Percentiles rank a stretch among this genome's conserved stretches.
These are phyloP conservation scores for Zymoseptoria tritici DNA, from an alignment of 2,329 filamentous ascomycete genomes.

Conservation along the genomic window DNA sequence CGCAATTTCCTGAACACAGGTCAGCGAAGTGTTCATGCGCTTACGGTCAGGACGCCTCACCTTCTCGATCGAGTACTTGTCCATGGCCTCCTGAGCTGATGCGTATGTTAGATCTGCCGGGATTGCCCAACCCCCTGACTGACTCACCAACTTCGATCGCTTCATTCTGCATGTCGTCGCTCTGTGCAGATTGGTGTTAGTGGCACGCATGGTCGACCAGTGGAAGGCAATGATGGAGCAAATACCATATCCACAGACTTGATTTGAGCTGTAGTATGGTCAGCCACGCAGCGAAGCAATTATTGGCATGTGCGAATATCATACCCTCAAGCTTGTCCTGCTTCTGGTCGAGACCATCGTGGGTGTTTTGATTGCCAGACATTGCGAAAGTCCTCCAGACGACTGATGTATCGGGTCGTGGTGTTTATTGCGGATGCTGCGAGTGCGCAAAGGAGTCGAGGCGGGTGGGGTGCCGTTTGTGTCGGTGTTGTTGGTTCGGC, in stretches of 20 bases:
- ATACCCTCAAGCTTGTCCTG: constrained; percentile 69
- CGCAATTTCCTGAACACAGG: constrained; percentile 66
- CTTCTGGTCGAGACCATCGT: constrained; percentile 15
- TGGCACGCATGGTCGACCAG: neutral
- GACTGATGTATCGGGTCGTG: neutral
- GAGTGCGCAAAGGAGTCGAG: neutral
- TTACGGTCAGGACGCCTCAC: constrained; percentile 31
- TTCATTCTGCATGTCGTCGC: constrained; percentile 94
- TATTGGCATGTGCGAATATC: constrained; percentile 25
- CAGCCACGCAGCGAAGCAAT: constrained; percentile 4
- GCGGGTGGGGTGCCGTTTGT: neutral
- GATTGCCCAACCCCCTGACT: neutral
- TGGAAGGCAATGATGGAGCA: constrained; percentile 14
- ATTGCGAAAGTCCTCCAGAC: constrained; percentile 10
- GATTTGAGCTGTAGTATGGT: constrained; percentile 64
- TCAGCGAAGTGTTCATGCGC: neutral
- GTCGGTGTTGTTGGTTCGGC: constrained; percentile 1
- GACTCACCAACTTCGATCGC: constrained; percentile 86
- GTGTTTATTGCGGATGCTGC: neutral
- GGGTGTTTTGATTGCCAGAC: constrained; percentile 20
- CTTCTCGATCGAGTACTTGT: constrained; percentile 66
- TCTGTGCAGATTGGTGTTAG: constrained; percentile 47
- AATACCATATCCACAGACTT: constrained; percentile 97
- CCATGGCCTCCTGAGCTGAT: constrained; percentile 63
- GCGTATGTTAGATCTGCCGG: constrained; percentile 10